Base-by-base conservation (phyloP, 2,329 filamentous ascomycete species). In the Talaromyces rugulosus region DNA sequence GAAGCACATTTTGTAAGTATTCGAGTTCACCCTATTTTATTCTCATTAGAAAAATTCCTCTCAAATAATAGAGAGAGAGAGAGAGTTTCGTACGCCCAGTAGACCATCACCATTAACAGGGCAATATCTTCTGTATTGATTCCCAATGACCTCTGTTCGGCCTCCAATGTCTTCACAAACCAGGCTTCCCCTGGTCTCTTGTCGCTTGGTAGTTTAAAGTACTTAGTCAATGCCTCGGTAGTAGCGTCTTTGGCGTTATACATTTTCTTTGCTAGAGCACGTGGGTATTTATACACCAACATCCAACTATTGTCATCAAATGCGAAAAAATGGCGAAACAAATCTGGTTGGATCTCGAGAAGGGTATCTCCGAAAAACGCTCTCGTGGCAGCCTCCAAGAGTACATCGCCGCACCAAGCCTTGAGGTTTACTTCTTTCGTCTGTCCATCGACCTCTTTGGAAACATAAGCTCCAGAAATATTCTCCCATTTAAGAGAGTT, bases 311-410 rank as follows among this genome's bases (percentile, higher is more conserved):
- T 30, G 9, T 30, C 36, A 30, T 58, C 56, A 30, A 58, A 50
- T 34, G 3, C 40, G 16, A 44, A 58, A 30, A 58, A 58, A 5
- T 47, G 28, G n/a, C 47, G 27, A 11, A 44, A 44, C 18, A 58
- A 18, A 7, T 44, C 12, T 28, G 56, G 56, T 5, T 44, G 33
- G 36, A 58, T 58, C 14, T 58, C 27, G 4, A 54, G 30, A 27
- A 60, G 47, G 5, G 47, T 23, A 8, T 60, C 58, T 42, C 58
- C 58, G 52, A 60, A 60, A 28, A 52, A 60, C 8, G 47, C 47
- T n/a, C 31, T 34, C 34, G 47, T 53, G 18, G 47, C 47, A 53
- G 47, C 47, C 23, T 53, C 47, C 5, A 60, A 42, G n/a, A 60
- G 47, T 6, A 54, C 31, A 27, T 60, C 47, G 18, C 47, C 47